These are phyloP conservation scores for Cyclostephanos invisitatus DNA, from an alignment of 108 stramenopile species.

Conservation along the genomic window DNA sequence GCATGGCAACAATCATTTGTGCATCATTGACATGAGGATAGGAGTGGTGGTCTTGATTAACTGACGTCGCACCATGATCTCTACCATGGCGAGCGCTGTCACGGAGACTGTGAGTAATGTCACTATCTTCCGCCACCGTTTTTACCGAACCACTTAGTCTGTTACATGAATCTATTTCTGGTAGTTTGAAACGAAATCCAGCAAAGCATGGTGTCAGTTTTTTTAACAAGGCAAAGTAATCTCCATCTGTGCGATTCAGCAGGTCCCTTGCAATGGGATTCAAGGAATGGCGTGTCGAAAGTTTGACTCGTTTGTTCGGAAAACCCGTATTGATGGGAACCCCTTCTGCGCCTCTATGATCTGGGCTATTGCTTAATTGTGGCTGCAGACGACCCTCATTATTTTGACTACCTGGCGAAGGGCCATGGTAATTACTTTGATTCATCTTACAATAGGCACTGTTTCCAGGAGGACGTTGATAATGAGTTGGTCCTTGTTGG, in stretches of 20 bases:
- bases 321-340: background rate
- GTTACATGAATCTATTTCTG: constrained; percentile 10
- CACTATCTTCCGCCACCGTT: background rate
- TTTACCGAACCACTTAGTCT: background rate
- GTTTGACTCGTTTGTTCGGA: constrained; percentile 31
- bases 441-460: background rate
- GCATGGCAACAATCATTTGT: constrained; percentile 33
- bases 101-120: background rate
- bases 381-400: background rate
- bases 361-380: constrained; percentile 3
- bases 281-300: constrained; percentile 15
- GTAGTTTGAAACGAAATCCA: constrained; percentile 34
- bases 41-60: background rate
- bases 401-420: background rate
- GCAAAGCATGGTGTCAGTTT: constrained; percentile 28
- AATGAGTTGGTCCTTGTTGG: constrained; percentile 6
- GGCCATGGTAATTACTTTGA: background rate
- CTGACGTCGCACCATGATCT: constrained; percentile 3
- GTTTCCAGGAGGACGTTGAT: background rate
- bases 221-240: constrained; percentile 29
- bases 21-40: constrained; percentile 2
- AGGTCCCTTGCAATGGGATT: constrained; percentile 21
- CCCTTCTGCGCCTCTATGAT: background rate
- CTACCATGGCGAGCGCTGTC: background rate
- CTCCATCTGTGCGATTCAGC: constrained; percentile 7